Evolutionary conservation across 192 early-diverging fungal species (phyloP).

Genomic region (Entomortierella chlamydospora): DNA sequence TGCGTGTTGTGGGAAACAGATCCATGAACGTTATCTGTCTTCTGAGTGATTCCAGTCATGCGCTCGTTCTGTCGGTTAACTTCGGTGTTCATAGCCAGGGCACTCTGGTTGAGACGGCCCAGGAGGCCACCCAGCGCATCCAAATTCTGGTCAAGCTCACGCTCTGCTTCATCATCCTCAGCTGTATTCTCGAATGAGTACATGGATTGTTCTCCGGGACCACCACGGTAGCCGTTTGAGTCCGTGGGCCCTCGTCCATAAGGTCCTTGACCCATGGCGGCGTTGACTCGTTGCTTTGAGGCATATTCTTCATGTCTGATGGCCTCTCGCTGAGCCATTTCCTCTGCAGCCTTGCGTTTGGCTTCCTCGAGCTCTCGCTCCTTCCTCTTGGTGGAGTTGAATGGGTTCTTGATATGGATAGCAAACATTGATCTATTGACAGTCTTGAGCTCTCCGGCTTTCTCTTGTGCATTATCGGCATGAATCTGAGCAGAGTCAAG

Average conservation of each 20-base stretch:
- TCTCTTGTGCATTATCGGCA: conserved; percentile 63
- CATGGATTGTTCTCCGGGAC: conserved; percentile 66
- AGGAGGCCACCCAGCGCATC: conserved; percentile 65
- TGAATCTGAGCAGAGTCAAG: conserved; percentile 72
- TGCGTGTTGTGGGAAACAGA: conserved; percentile 43
- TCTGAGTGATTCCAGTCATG: conserved; percentile 59
- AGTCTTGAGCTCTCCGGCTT: conserved; percentile 69
- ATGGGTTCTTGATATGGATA: conserved; percentile 75
- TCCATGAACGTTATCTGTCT: conserved; percentile 62
- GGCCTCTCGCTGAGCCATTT: conserved; percentile 62
- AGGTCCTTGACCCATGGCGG: conserved; percentile 51
- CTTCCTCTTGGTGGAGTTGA: conserved; percentile 70
- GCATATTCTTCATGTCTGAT: conserved; percentile 67
- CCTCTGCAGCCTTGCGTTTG: conserved; percentile 62
- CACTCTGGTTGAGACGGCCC: conserved; percentile 68
- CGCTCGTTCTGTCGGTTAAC: conserved; percentile 71
- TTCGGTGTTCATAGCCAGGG: conserved; percentile 68
- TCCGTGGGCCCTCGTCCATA: conserved; percentile 30
- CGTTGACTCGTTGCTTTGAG: conserved; percentile 67
- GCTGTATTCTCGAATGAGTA: conserved; percentile 70
- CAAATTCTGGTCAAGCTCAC: conserved; percentile 77
- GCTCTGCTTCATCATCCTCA: conserved; percentile 74
- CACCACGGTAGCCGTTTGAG: conserved; percentile 45
- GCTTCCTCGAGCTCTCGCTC: conserved; percentile 65
- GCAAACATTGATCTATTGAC: conserved; percentile 84